Conservation (phyloP, 108 stramenopile genomes). For the Seminavis robusta region DNA sequence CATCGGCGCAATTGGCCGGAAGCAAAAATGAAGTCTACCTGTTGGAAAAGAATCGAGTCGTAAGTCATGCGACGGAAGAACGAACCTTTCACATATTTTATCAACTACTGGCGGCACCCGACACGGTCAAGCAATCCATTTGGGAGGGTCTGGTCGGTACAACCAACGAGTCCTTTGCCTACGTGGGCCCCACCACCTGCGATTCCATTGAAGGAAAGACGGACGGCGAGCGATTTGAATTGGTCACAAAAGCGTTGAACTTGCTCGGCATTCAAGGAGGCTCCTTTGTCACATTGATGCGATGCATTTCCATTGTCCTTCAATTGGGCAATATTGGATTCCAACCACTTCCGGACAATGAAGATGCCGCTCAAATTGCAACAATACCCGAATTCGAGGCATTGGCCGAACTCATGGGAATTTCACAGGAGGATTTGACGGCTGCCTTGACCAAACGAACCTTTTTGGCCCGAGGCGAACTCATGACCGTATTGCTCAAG, state of each 20-base stretch:
- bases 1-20: constrained; percentile 62
- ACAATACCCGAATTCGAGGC: constrained; percentile 29
- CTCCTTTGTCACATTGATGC: constrained; percentile 30
- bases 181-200: constrained; percentile 31
- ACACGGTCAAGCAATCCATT: constrained; percentile 8
- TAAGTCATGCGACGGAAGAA: constrained; percentile 63
- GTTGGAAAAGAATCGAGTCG: constrained; percentile 95
- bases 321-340: constrained; percentile 77
- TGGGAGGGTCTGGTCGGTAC: constrained; percentile 24
- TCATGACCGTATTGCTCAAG: constrained; percentile 6
- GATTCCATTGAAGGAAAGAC: constrained; percentile 20
- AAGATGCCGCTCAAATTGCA: constrained; percentile 26
- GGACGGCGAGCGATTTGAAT: constrained; percentile 47
- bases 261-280: constrained; percentile 43
- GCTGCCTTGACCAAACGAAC: constrained; percentile 57
- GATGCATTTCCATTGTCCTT: constrained; percentile 56
- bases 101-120: constrained; percentile 44
- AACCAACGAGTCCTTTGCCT: constrained; percentile 29
- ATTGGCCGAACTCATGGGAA: constrained; percentile 57
- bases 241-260: constrained; percentile 53
- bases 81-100: constrained; percentile 92
- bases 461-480: constrained; percentile 25
- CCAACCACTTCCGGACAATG: constrained; percentile 8
- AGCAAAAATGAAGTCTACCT: constrained; percentile 84
- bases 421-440: constrained; percentile 41